Conservation (phyloP, 2,329 filamentous ascomycete species). For the Cladophialophora psammophila region DNA sequence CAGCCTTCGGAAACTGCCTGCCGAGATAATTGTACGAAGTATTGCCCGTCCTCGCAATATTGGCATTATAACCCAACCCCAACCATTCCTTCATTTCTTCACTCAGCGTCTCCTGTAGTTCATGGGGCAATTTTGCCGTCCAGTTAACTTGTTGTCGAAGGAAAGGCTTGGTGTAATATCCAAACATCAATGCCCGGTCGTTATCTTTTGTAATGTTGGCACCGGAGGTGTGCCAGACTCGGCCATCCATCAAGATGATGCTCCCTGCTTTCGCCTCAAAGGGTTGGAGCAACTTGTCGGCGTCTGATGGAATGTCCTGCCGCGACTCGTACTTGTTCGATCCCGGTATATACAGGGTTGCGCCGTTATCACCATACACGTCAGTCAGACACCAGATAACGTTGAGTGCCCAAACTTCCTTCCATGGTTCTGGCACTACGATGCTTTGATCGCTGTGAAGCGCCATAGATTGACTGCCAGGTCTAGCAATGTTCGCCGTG, state of each 20-base stretch:
- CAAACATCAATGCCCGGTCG: constrained; percentile 46
- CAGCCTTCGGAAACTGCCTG: constrained; percentile 10
- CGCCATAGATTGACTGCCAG: constrained; percentile 44
- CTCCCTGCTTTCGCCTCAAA: constrained; percentile 46
- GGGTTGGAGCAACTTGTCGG: constrained; percentile 42
- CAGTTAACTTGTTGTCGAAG: constrained; percentile 47
- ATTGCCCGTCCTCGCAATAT: constrained; percentile 17
- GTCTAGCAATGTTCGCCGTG: constrained; percentile 48
- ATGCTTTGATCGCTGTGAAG: constrained; percentile 48
- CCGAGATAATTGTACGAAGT: constrained; percentile 21
- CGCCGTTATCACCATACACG: constrained; percentile 44
- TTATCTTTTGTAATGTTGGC: constrained; percentile 44
- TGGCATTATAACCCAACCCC: constrained; percentile 32
- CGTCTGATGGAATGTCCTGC: constrained; percentile 35
- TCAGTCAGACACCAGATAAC: constrained; percentile 48
- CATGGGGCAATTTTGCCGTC: constrained; percentile 43
- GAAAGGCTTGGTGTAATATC: constrained; percentile 45
- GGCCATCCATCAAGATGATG: constrained; percentile 46
- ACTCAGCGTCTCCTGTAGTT: constrained; percentile 42
- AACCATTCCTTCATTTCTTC: constrained; percentile 44
- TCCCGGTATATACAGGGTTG: constrained; percentile 34
- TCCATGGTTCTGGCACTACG: constrained; percentile 47
- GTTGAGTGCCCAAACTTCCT: constrained; percentile 36
- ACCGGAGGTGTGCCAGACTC: constrained; percentile 47
- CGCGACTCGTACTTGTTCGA: constrained; percentile 25